Percentiles rank a stretch among this genome's conserved stretches.
These are phyloP conservation scores for Aegle marmelos DNA, from an alignment of 345 rosid genomes.

Conservation along the genomic window DNA sequence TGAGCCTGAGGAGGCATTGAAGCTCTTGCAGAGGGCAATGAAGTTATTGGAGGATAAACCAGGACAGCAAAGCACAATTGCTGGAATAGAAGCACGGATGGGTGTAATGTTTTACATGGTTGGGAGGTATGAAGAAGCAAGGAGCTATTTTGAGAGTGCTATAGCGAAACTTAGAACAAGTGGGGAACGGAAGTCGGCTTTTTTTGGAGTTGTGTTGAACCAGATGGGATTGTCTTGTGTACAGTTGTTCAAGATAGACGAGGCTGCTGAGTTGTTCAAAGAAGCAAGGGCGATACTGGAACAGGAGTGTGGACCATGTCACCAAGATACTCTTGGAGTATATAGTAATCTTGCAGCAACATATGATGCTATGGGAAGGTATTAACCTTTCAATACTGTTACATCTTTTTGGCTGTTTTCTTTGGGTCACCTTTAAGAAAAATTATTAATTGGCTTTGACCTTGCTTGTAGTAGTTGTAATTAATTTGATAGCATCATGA, in stretches of 20 bases:
- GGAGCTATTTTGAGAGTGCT: conserved; percentile 82
- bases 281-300: conserved; percentile 89
- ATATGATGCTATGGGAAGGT: conserved; percentile 99
- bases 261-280: conserved; percentile 91
- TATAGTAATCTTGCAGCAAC: conserved; percentile 99
- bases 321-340: conserved; percentile 95
- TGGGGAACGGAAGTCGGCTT: conserved; percentile 93
- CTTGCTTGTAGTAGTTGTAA: conserved; percentile 1
- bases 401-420: background rate
- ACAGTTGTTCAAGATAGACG: conserved; percentile 93
- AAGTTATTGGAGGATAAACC: conserved; percentile 94
- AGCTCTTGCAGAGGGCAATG: conserved; percentile 90
- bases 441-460: background rate
- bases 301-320: conserved; percentile 90
- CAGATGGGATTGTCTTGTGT: conserved; percentile 99
- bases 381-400: conserved; percentile 17
- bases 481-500: background rate
- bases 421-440: background rate
- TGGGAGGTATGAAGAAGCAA: conserved; percentile 87
- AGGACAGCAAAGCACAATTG: conserved; percentile 95
- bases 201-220: conserved; percentile 94
- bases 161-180: conserved; percentile 76
- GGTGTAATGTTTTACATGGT: conserved; percentile 96
- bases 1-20: conserved; percentile 97
- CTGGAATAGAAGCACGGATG: conserved; percentile 97